Evolutionary conservation across 768 basidiomycete genomes (phyloP).

Genomic region (Tylopilus sp.): DNA sequence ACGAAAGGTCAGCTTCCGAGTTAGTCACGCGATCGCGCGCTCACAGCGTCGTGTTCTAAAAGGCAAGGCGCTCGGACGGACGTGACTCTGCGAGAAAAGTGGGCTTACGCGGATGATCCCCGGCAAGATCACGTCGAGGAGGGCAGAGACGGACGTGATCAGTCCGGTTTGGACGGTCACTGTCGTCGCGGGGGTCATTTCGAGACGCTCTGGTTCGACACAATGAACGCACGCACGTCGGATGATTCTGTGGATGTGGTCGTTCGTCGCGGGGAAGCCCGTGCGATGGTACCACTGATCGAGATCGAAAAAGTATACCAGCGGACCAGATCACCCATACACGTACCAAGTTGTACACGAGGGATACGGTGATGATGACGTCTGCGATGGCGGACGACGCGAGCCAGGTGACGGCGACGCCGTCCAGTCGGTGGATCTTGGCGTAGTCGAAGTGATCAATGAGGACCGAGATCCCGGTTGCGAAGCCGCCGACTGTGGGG

Average conservation of each 20-base stretch:
- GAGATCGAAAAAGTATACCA: background rate
- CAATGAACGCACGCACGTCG: conserved; percentile 25
- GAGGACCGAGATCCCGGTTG: background rate
- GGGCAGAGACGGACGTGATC: conserved; percentile 3
- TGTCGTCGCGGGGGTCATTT: background rate
- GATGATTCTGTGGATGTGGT: conserved; percentile 39
- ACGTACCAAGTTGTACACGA: background rate
- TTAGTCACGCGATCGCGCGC: background rate
- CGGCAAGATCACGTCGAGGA: conserved; percentile 14
- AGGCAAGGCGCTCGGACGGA: background rate
- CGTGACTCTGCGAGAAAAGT: background rate
- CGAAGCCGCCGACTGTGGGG: background rate
- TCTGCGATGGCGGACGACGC: background rate
- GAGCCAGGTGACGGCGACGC: background rate
- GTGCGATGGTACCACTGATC: conserved; percentile 39
- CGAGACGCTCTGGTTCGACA: background rate
- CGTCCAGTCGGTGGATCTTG: background rate
- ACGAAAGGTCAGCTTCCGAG: background rate
- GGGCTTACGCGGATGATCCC: background rate
- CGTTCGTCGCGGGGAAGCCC: conserved; percentile 37
- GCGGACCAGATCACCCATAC: too few species aligned
- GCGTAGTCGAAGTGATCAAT: background rate
- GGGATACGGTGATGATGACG: background rate
- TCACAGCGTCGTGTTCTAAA: conserved; percentile 7
- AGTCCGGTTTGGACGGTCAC: conserved; percentile 32